Base-by-base conservation (phyloP, 2,329 filamentous ascomycete genomes). In the Fusarium dlaminii region DNA sequence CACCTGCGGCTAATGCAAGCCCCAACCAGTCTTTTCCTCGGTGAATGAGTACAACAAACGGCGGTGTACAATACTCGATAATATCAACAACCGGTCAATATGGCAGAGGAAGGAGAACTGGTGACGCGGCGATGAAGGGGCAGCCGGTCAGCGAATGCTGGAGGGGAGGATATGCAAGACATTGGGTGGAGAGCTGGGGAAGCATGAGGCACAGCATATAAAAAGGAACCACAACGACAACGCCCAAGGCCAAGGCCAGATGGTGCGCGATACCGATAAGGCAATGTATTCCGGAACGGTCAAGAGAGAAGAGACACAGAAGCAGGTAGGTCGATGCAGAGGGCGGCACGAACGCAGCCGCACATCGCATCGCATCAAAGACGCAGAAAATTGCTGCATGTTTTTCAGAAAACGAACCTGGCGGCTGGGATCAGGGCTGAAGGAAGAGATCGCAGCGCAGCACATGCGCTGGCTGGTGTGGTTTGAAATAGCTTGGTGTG, bases 1-100 rank as follows among this genome's bases (percentile, higher is more conserved):
- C 69, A 56, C 58, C 43, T 63, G 54, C 70, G 54, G 55, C 72
- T 78, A 78, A 75, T 77, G 76, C 74, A 78, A 74, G 75, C 66
- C 68, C 45, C 45, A 48, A 42, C 43, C 69, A 71, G 54, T 54
- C 54, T n/a, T 63, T 40, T 32, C 68, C 45, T 63, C n/a, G 32
- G 40, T 30, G 43, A 46, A 64, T 48, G 42, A 63, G 72, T 57
- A 43, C 43, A 57, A 70, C 70, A 78, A 78, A 78, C 72, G 62
- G 76, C 76, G 76, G 76, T 78, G 75, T 75, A 78, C 68, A 60
- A 29, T 40, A 9, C 22, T 57, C 36, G 51, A 52, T 15, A 59
- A 56, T 57, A 74, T 72, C 63, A 56, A 48, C 30, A 49, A 60
- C 63, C 71, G 63, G 71, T 75, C 65, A 69, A 64, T 58, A 40